Evolutionary conservation across 2,329 filamentous ascomycete species (phyloP).

Genomic region (Bertia moriformis): DNA sequence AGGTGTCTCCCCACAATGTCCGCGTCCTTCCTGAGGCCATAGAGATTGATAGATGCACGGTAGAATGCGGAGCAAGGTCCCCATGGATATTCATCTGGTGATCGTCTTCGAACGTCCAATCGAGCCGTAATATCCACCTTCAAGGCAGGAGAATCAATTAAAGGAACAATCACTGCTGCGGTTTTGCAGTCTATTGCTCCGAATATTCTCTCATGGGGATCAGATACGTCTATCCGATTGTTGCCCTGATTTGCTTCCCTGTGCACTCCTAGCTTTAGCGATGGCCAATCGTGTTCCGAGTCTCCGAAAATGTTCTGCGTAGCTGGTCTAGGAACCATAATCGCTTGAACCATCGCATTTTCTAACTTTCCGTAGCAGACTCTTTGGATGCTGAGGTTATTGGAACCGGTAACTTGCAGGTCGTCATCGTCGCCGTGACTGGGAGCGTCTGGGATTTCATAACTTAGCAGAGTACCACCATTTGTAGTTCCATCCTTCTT

Average conservation of each 20-base stretch:
- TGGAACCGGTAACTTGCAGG: conserved; percentile 28
- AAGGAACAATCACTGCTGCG: conserved; percentile 50
- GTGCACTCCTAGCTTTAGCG: conserved; percentile 58
- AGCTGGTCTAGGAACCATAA: conserved; percentile 51
- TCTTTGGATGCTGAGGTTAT: conserved; percentile 49
- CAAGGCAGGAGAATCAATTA: conserved; percentile 53
- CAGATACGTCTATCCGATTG: conserved; percentile 56
- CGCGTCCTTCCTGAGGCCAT: conserved; percentile 56
- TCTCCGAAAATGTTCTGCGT: conserved; percentile 38
- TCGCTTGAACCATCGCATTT: conserved; percentile 45
- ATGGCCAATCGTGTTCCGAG: conserved; percentile 43
- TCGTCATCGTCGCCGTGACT: conserved; percentile 42
- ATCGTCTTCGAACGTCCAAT: conserved; percentile 52
- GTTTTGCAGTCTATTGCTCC: conserved; percentile 60
- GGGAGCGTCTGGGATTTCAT: too few relatives aligned
- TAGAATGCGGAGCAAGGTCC: conserved; percentile 44
- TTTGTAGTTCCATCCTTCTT: background rate
- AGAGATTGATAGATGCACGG: conserved; percentile 60
- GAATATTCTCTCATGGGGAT: conserved; percentile 58
- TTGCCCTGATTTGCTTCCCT: conserved; percentile 38
- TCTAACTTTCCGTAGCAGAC: conserved; percentile 73
- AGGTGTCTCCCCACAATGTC: conserved; percentile 54
- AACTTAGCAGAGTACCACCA: too few relatives aligned
- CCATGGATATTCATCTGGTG: conserved; percentile 49
- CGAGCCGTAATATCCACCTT: conserved; percentile 59